A percentile compares a stretch with the other conserved stretches of the same genome.
Conservation (phyloP, 1,284 basidiomycete species). For the Pseudozyma hubeiensis region DNA sequence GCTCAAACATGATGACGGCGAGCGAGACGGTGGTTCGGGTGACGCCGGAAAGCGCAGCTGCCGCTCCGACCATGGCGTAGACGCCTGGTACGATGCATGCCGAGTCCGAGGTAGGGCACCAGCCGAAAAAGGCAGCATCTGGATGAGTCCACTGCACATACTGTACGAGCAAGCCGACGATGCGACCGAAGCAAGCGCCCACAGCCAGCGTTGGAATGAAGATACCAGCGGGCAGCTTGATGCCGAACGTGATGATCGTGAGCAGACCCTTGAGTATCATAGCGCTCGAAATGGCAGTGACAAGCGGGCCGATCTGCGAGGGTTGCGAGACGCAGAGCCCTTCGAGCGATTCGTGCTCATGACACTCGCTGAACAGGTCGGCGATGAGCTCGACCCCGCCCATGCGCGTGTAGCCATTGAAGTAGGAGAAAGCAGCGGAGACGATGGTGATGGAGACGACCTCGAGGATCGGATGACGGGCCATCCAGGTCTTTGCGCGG, state of each 20-base stretch:
- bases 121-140: slow-evolving; percentile 75
- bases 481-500: slow-evolving; percentile 63
- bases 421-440: slow-evolving; percentile 77
- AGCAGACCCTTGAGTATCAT: slow-evolving; percentile 74
- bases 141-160: slow-evolving; percentile 80
- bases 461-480: slow-evolving; percentile 81
- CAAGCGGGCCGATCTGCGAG: slow-evolving; percentile 77
- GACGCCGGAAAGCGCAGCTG: slow-evolving; percentile 80
- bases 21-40: slow-evolving; percentile 88
- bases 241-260: slow-evolving; percentile 92
- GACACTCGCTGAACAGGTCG: slow-evolving; percentile 69
- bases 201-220: slow-evolving; percentile 96
- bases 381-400: slow-evolving; percentile 90
- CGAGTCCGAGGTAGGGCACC: slow-evolving; percentile 48
- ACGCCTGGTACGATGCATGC: slow-evolving; percentile 78
- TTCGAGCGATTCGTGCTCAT: slow-evolving; percentile 74
- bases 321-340: slow-evolving; percentile 80
- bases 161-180: slow-evolving; percentile 86
- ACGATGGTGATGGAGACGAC: slow-evolving; percentile 78
- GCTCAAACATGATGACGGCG: slow-evolving; percentile 96
- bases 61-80: slow-evolving; percentile 84
- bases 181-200: slow-evolving; percentile 90
- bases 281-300: slow-evolving; percentile 78
- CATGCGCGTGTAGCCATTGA: slow-evolving; percentile 91
- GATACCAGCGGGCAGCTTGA: slow-evolving; percentile 81